Evolutionary conservation across 768 basidiomycete genomes (phyloP).

Genomic region (Phlebiopsis flavidoalba): DNA sequence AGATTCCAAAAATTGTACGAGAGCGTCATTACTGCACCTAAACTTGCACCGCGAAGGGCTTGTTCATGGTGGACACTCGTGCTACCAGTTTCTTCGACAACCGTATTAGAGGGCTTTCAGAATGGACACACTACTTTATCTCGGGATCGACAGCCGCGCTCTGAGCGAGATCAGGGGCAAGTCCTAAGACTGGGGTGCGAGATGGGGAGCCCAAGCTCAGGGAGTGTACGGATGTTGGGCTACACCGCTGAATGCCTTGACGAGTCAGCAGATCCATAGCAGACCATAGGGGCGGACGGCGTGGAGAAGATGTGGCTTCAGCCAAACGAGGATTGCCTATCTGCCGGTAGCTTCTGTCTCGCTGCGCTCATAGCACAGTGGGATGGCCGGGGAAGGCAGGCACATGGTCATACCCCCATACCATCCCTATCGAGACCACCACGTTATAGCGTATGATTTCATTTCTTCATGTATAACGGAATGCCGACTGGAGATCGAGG

Average conservation of each 20-base stretch:
- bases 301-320: not conserved
- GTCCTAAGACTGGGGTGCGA: too few species aligned
- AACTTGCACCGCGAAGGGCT: too few species aligned
- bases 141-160: not conserved
- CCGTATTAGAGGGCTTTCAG: not conserved
- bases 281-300: not conserved
- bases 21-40: not conserved
- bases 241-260: too few species aligned
- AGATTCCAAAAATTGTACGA: constrained; percentile 30
- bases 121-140: not conserved
- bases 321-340: constrained; percentile 2
- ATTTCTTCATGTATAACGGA: not conserved
- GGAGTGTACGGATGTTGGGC: too few species aligned
- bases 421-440: constrained; percentile 8
- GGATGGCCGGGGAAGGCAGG: not conserved
- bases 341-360: constrained; percentile 9
- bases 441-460: not conserved
- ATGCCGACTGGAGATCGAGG: not conserved
- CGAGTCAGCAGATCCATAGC: not conserved
- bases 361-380: constrained; percentile 7
- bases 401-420: not conserved
- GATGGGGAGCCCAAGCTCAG: too few species aligned
- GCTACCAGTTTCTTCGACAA: not conserved
- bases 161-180: too few species aligned
- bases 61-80: not conserved